phyloP scores from a whole-genome alignment of 441 rosid species.

The Brassica balearica region DNA sequence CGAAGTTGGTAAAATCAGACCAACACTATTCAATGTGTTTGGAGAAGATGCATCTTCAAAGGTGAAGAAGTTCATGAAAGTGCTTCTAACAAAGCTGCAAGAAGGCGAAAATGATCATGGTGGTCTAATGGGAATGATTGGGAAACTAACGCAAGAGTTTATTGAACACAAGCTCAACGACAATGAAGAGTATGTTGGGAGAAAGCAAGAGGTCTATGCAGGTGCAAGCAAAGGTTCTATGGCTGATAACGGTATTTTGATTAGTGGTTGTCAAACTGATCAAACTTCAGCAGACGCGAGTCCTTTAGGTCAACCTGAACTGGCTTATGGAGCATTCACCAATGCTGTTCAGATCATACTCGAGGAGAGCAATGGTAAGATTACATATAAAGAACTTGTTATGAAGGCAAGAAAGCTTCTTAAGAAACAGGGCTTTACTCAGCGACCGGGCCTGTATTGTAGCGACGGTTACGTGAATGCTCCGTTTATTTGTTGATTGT shows the following conservation, averaged over 20 bases:
- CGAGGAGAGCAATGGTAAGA: constrained; percentile 58
- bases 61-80: constrained; percentile 98
- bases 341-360: constrained; percentile 81
- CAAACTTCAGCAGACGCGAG: constrained; percentile 93
- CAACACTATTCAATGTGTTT: constrained; percentile 77
- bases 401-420: constrained; percentile 64
- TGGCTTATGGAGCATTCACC: constrained; percentile 93
- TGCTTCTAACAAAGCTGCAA: constrained; percentile 61
- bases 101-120: constrained; percentile 42
- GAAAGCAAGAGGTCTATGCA: constrained; percentile 78
- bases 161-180: constrained; percentile 76
- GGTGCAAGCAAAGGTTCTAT: constrained; percentile 59
- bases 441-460: constrained; percentile 90
- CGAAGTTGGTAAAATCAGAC: constrained; percentile 85
- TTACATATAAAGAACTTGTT: constrained; percentile 74
- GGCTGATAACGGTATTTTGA: constrained; percentile 71
- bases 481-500: constrained; percentile 58
- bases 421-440: constrained; percentile 79
- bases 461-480: constrained; percentile 57
- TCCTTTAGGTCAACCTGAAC: constrained; percentile 71
- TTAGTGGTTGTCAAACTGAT: constrained; percentile 46
- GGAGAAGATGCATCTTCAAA: constrained; percentile 95
- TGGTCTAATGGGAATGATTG: constrained; percentile 81
- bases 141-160: constrained; percentile 77
- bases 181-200: constrained; percentile 58